Conservation (phyloP, 2,329 filamentous ascomycete genomes). For the Cytospora piceicola region DNA sequence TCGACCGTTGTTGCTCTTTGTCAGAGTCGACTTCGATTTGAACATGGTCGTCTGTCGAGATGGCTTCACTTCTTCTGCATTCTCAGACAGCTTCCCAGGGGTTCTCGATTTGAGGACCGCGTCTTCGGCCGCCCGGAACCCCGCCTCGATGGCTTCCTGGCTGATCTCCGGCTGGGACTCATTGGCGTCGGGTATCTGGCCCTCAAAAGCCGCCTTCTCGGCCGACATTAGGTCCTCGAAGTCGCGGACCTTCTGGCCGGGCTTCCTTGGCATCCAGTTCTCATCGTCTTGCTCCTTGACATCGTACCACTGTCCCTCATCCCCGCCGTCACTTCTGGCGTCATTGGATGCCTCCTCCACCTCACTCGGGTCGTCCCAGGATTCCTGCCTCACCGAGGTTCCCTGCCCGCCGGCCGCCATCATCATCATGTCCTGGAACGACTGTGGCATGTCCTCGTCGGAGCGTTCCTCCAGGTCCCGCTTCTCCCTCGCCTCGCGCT, state of each 20-base stretch:
- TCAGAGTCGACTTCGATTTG: neutral
- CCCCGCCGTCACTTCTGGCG: neutral
- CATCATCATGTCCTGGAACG: constrained; percentile 28
- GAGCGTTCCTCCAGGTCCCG: neutral
- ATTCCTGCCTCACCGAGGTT: constrained; percentile 9
- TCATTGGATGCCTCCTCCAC: neutral
- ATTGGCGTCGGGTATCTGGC: neutral
- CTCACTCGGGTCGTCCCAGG: constrained; percentile 10
- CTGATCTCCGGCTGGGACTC: neutral
- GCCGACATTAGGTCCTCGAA: neutral
- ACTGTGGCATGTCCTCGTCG: constrained; percentile 16
- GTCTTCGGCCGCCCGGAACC: neutral
- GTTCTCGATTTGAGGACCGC: neutral
- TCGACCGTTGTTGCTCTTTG: neutral
- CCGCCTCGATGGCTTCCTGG: neutral
- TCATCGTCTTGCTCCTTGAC: constrained; percentile 15
- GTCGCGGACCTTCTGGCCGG: neutral
- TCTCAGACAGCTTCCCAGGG: neutral
- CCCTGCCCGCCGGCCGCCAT: constrained; percentile 9
- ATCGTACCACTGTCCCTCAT: constrained; percentile 21
- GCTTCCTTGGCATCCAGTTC: constrained; percentile 14
- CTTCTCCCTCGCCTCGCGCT: neutral
- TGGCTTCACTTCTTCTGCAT: neutral
- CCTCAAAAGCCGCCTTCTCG: neutral
- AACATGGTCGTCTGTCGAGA: neutral